phyloP scores from a whole-genome alignment of 805 yeast species.

The Candida glaebosa region DNA sequence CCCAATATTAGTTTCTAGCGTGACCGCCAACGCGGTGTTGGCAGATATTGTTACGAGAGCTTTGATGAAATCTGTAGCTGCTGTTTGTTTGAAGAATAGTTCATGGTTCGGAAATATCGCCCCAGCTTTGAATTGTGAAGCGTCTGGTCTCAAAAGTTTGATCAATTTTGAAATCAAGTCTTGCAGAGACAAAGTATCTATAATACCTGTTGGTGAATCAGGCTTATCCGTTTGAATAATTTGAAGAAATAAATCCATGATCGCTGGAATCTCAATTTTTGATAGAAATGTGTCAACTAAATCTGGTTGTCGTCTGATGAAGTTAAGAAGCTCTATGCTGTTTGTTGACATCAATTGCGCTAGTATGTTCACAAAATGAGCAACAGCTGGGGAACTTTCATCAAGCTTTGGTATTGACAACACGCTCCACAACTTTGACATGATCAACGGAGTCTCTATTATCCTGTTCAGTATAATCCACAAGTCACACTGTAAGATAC shows the following conservation, averaged over 20 bases:
- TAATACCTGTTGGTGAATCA: conserved; percentile 82
- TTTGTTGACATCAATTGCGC: conserved; percentile 76
- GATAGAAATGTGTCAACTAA: conserved; percentile 77
- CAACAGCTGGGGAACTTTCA: conserved; percentile 38
- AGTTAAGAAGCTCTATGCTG: conserved; percentile 60
- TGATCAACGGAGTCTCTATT: conserved; percentile 39
- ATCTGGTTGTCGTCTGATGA: conserved; percentile 62
- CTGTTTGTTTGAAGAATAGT: conserved; percentile 63
- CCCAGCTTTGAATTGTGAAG: conserved; percentile 45
- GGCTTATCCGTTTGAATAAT: conserved; percentile 92
- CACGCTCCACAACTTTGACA: conserved; percentile 41
- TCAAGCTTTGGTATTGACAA: conserved; percentile 26
- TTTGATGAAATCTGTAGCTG: conserved; percentile 92
- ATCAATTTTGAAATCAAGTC: conserved; percentile 69
- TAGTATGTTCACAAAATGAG: conserved; percentile 56
- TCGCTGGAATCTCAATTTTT: conserved; percentile 88
- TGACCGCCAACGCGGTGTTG: conserved; percentile 64
- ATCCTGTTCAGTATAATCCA: conserved; percentile 43
- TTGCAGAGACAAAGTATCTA: conserved; percentile 72
- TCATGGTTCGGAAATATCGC: conserved; percentile 25
- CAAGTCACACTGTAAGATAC: conserved; percentile 36
- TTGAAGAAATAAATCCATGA: conserved; percentile 88
- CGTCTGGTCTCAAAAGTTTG: conserved; percentile 63
- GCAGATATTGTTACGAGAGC: conserved; percentile 94
- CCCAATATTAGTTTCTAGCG: conserved; percentile 88